These are phyloP conservation scores for Mrakia blollopis DNA, from an alignment of 768 basidiomycete genomes.

Conservation along the genomic window DNA sequence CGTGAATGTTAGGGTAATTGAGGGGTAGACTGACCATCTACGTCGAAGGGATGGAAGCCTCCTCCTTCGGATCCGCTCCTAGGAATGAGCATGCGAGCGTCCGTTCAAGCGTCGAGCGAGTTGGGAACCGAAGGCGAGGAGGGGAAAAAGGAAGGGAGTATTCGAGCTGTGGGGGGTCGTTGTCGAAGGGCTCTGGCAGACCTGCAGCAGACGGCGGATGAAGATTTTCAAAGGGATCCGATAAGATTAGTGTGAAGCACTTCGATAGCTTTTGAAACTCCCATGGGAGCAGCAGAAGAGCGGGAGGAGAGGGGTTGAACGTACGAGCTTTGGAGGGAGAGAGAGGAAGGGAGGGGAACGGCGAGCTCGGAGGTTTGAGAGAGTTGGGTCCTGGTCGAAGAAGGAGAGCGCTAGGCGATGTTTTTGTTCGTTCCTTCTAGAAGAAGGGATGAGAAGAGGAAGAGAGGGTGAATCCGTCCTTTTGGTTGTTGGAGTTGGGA, in stretches of 20 bases:
- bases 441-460: background rate
- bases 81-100: background rate
- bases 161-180: too few relatives aligned
- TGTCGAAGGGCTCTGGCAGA: too few relatives aligned
- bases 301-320: background rate
- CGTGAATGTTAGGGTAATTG: too few relatives aligned
- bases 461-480: too few relatives aligned
- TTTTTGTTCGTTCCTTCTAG: background rate
- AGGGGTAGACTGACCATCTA: slow-evolving; percentile 7
- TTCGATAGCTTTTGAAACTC: background rate
- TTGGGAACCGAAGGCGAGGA: too few relatives aligned
- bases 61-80: background rate
- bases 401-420: background rate
- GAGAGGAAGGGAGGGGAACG: background rate
- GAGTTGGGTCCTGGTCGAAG: background rate
- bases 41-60: slow-evolving; percentile 30
- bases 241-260: too few relatives aligned
- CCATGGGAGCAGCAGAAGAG: background rate
- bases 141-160: too few relatives aligned
- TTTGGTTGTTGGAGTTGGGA: too few relatives aligned
- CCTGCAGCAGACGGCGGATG: too few relatives aligned
- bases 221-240: too few relatives aligned
- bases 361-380: background rate
- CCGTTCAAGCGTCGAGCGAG: too few relatives aligned
- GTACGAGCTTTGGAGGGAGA: background rate